Conservation (phyloP, 1,284 basidiomycete species). For the Termitomyces sp. region DNA sequence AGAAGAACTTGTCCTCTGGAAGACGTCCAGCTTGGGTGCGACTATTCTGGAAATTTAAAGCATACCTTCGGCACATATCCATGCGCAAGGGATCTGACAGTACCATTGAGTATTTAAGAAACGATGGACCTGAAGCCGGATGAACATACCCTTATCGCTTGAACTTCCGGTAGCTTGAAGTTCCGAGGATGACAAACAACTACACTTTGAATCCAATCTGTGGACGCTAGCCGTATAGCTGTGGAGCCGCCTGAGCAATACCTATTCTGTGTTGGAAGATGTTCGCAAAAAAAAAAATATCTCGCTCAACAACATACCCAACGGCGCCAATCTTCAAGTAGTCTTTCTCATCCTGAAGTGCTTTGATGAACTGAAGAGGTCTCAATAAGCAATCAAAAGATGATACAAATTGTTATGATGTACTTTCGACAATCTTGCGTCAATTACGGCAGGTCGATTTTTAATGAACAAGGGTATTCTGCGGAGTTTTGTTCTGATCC, state of each 20-base stretch:
- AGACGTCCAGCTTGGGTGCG: not conserved
- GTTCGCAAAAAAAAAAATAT: not conserved
- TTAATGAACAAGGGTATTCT: conserved; percentile 29
- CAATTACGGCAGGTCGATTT: conserved; percentile 37
- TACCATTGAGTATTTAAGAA: not conserved
- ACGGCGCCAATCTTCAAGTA: conserved; percentile 57
- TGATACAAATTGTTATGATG: not conserved
- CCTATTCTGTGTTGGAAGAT: conserved; percentile 21
- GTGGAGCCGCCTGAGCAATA: conserved; percentile 60
- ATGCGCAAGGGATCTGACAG: conserved; percentile 40
- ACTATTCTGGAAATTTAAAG: not conserved
- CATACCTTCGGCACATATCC: conserved; percentile 54
- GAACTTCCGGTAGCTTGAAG: conserved; percentile 33
- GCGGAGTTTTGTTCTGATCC: conserved; percentile 16
- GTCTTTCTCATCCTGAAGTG: conserved; percentile 44
- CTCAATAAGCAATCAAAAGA: not conserved
- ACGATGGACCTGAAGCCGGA: not conserved
- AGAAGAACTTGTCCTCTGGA: conserved; percentile 48
- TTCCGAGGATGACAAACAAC: conserved; percentile 55
- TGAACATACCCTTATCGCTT: conserved; percentile 36
- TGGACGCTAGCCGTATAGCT: conserved; percentile 36
- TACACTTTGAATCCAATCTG: conserved; percentile 38
- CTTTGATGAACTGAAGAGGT: conserved; percentile 39
- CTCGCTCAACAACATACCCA: conserved; percentile 35
- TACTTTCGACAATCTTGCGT: conserved; percentile 23